Evolutionary conservation across 1,284 basidiomycete species (phyloP).

Genomic region (Sanghuangporus weigelae): DNA sequence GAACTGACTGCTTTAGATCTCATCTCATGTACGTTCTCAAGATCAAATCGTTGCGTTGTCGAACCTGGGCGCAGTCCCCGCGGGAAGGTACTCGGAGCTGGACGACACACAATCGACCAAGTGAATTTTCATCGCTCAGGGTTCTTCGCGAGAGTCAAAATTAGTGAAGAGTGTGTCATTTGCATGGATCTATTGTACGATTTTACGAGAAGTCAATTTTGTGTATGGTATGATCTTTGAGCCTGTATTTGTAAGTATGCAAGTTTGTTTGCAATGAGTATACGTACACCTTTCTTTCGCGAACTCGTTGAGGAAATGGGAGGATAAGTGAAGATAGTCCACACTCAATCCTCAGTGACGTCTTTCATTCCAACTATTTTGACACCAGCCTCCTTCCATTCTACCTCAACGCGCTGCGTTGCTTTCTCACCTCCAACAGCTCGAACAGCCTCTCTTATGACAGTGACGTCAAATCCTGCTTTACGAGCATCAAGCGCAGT

Average conservation of each 20-base stretch:
- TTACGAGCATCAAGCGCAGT: slow-evolving; percentile 14
- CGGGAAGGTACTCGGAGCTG: slow-evolving; percentile 3
- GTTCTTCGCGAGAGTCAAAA: neutral
- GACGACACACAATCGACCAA: slow-evolving; percentile 4
- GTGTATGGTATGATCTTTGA: neutral
- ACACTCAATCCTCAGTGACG: neutral
- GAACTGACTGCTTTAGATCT: neutral
- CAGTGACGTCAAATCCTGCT: slow-evolving; percentile 9
- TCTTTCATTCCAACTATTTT: slow-evolving; percentile 6
- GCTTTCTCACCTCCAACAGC: slow-evolving; percentile 15
- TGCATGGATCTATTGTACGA: neutral
- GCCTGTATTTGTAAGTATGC: neutral
- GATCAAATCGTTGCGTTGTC: neutral
- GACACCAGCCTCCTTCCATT: slow-evolving; percentile 2
- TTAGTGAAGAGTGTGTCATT: neutral
- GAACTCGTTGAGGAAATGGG: too few relatives aligned
- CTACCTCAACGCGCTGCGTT: neutral
- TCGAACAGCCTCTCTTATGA: slow-evolving; percentile 13
- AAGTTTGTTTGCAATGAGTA: neutral
- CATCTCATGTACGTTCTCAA: neutral
- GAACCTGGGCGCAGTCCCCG: neutral
- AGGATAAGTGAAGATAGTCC: neutral
- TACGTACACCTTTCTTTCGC: too few relatives aligned
- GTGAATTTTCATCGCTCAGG: neutral
- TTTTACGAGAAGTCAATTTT: neutral